A percentile compares a stretch with the other conserved stretches of the same genome.
Evolutionary conservation across 2,329 filamentous ascomycete species (phyloP).

Genomic region (Atkinsonella hypoxylon): DNA sequence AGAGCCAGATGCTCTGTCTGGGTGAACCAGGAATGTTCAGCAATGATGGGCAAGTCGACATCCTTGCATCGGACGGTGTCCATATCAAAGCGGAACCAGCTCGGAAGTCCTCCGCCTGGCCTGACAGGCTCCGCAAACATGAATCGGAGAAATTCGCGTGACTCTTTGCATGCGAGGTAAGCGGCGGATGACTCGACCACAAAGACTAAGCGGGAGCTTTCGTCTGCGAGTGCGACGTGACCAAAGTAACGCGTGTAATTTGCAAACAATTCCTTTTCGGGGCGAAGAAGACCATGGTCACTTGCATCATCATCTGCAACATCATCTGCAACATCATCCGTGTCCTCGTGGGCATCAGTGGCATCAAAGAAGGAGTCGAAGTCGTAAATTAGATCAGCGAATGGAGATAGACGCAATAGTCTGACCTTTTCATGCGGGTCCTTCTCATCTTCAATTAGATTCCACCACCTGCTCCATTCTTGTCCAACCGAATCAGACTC

Average conservation of each 20-base stretch:
- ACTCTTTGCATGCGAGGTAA: slow-evolving; percentile 2
- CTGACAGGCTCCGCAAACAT: background rate
- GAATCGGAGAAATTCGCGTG: background rate
- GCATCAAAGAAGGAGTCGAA: too few relatives aligned
- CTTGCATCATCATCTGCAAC: too few relatives aligned
- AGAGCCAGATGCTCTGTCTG: background rate
- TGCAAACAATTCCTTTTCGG: background rate
- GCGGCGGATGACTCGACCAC: slow-evolving; percentile 1
- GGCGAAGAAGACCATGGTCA: background rate
- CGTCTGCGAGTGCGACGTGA: background rate
- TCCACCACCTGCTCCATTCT: too few relatives aligned
- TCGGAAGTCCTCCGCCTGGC: background rate
- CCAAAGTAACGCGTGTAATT: slow-evolving; percentile 1
- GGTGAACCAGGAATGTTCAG: background rate
- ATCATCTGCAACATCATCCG: background rate
- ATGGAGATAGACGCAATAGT: too few relatives aligned
- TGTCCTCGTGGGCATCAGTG: background rate
- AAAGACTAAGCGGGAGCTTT: background rate
- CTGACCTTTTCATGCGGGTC: background rate
- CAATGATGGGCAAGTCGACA: background rate
- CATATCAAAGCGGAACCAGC: slow-evolving; percentile 1
- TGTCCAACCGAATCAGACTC: too few relatives aligned
- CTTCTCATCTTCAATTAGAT: too few relatives aligned
- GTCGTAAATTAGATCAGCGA: too few relatives aligned
- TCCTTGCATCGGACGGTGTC: background rate